Evolutionary conservation across 2,329 filamentous ascomycete species (phyloP).

Genomic region (Torrubiellomyces zombiae): DNA sequence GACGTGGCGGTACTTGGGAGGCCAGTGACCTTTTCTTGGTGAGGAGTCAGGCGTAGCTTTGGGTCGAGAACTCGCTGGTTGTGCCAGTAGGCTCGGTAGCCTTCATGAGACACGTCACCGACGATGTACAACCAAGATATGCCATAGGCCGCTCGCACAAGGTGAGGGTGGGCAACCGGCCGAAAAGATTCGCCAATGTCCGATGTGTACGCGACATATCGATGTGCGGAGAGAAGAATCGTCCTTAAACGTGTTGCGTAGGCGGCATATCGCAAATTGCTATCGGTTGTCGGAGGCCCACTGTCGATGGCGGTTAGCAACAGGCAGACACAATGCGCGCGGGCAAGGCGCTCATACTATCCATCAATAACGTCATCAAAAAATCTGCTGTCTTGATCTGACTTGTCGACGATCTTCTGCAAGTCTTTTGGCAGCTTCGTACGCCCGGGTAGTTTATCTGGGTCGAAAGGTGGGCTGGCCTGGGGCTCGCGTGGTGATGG

Average conservation of each 20-base stretch:
- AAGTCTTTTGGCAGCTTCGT: conserved; percentile 37
- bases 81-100: conserved; percentile 83
- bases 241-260: conserved; percentile 78
- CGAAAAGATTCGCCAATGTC: conserved; percentile 95
- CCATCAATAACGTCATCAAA: conserved; percentile 66
- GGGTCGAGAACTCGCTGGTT: conserved; percentile 67
- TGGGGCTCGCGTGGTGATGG: conserved; percentile 9
- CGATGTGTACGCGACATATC: conserved; percentile 92
- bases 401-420: conserved; percentile 40
- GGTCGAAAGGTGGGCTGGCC: conserved; percentile 20
- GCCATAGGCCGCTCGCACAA: conserved; percentile 72
- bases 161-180: conserved; percentile 70
- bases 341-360: conserved; percentile 39
- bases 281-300: conserved; percentile 62
- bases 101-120: conserved; percentile 82
- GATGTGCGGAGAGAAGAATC: conserved; percentile 75
- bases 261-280: conserved; percentile 75
- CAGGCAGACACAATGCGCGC: conserved; percentile 5
- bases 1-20: conserved; percentile 17
- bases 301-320: conserved; percentile 9
- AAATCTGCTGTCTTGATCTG: conserved; percentile 51
- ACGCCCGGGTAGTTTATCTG: conserved; percentile 27
- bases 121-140: conserved; percentile 85
- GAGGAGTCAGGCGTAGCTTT: conserved; percentile 35
- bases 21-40: conserved; percentile 31